phyloP scores from a whole-genome alignment of 2,329 filamentous ascomycete genomes.

The Rhinocladiella mackenziei region DNA sequence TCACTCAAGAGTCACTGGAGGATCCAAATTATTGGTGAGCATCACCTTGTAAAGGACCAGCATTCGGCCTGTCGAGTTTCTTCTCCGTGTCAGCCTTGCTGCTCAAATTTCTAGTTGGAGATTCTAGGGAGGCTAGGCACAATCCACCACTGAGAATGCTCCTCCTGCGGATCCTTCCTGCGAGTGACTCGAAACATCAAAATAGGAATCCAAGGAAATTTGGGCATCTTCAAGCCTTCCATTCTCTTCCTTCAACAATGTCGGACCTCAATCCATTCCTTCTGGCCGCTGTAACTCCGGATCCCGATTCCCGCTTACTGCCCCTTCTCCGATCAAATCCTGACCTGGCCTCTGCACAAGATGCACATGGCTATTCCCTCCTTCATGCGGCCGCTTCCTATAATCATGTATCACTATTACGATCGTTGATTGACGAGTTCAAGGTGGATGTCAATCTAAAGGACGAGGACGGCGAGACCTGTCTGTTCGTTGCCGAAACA shows the following conservation, averaged over 20 bases:
- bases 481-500: slow-evolving; percentile 88
- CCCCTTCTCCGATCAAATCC: slow-evolving; percentile 70
- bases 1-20: no score
- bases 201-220: no score
- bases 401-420: slow-evolving; percentile 76
- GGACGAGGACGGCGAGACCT: slow-evolving; percentile 90
- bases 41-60: no score
- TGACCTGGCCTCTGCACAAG: slow-evolving; percentile 71
- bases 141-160: not conserved
- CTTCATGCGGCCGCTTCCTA: slow-evolving; percentile 92
- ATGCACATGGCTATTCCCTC: slow-evolving; percentile 90
- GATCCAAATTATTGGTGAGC: no score
- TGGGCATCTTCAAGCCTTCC: not conserved
- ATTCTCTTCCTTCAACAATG: slow-evolving; percentile 12
- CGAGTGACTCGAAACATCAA: no score
- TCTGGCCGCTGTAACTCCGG: slow-evolving; percentile 70
- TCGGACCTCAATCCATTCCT: slow-evolving; percentile 58
- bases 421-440: slow-evolving; percentile 70
- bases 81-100: not conserved
- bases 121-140: no score
- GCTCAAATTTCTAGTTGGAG: no score
- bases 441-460: slow-evolving; percentile 72
- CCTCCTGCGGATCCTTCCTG: not conserved
- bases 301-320: slow-evolving; percentile 61
- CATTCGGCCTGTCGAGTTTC: no score